phyloP scores from a whole-genome alignment of 495 filamentous ascomycete genomes.

The Apiosordaria backusii region DNA sequence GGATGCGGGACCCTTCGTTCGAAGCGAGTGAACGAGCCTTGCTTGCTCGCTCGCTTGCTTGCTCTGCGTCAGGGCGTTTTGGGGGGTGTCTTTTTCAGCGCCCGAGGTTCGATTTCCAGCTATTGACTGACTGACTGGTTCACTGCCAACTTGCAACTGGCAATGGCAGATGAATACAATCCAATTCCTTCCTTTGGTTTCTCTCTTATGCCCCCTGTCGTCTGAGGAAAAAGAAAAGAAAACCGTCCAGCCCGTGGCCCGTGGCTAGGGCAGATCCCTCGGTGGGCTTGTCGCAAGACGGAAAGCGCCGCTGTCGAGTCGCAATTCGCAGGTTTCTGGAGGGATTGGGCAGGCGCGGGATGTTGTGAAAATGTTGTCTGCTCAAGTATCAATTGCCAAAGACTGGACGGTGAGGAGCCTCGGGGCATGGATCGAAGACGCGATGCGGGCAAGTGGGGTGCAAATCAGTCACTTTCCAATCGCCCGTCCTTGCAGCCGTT shows the following conservation, averaged over 20 bases:
- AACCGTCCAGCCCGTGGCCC: slow-evolving; percentile 1
- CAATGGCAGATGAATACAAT: too few species aligned
- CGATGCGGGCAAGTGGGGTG: slow-evolving; percentile 20
- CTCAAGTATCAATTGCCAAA: neutral
- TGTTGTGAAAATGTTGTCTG: neutral
- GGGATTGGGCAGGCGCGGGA: slow-evolving; percentile 11
- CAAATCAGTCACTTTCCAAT: slow-evolving; percentile 11
- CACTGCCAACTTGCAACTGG: too few species aligned
- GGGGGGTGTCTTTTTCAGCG: neutral
- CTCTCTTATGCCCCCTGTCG: too few species aligned
- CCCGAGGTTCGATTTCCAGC: neutral
- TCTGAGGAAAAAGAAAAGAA: neutral
- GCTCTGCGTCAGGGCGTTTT: too few species aligned
- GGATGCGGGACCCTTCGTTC: slow-evolving; percentile 18
- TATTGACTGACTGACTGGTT: too few species aligned
- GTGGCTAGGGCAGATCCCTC: neutral
- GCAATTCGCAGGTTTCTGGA: slow-evolving; percentile 14
- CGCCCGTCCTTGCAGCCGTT: slow-evolving; percentile 4
- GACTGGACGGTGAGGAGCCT: neutral
- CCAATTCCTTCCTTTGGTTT: slow-evolving; percentile 3
- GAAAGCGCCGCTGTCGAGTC: slow-evolving; percentile 13
- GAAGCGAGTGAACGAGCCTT: neutral
- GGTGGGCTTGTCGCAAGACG: slow-evolving; percentile 4
- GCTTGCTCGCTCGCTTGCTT: neutral
- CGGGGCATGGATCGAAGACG: slow-evolving; percentile 7